phyloP scores from a whole-genome alignment of 495 filamentous ascomycete genomes.

The Trichoderma virens region DNA sequence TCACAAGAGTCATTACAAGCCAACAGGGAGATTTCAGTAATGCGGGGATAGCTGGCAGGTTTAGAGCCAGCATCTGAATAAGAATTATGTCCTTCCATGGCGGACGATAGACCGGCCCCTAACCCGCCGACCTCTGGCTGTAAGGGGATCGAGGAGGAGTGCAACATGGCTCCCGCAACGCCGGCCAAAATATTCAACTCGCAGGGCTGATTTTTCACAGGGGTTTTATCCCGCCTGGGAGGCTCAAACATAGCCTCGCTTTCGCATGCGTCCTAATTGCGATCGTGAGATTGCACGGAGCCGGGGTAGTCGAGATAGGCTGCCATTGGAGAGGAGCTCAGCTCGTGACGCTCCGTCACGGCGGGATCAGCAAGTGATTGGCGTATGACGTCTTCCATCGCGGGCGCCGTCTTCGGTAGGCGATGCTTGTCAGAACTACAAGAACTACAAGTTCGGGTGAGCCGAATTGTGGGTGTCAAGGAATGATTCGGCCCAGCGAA shows the following conservation, averaged over 20 bases:
- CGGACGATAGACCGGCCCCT: not conserved
- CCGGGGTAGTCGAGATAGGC: not conserved
- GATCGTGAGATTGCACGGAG: not conserved
- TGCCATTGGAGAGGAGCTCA: not conserved
- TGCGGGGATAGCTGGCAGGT: not conserved
- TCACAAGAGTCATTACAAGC: not conserved
- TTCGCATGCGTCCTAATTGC: not conserved
- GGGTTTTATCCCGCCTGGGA: not conserved
- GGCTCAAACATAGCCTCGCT: not conserved
- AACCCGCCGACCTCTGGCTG: not conserved
- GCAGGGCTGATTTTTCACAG: not conserved
- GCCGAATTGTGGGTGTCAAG: not conserved
- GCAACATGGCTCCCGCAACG: not conserved
- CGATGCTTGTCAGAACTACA: not conserved
- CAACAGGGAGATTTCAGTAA: not conserved
- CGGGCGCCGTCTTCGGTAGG: not conserved
- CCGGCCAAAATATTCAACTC: not conserved
- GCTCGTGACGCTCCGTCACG: not conserved
- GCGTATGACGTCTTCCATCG: constrained; percentile 8
- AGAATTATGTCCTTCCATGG: not conserved
- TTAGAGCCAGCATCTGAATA: not conserved
- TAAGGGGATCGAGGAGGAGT: not conserved
- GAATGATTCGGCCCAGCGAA: not conserved
- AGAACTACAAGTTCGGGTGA: not conserved
- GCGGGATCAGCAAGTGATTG: not conserved